A percentile compares a stretch with the other conserved stretches of the same genome.
Evolutionary conservation across 805 yeast genomes (phyloP).

Genomic region (Hanseniaspora opuntiae): DNA sequence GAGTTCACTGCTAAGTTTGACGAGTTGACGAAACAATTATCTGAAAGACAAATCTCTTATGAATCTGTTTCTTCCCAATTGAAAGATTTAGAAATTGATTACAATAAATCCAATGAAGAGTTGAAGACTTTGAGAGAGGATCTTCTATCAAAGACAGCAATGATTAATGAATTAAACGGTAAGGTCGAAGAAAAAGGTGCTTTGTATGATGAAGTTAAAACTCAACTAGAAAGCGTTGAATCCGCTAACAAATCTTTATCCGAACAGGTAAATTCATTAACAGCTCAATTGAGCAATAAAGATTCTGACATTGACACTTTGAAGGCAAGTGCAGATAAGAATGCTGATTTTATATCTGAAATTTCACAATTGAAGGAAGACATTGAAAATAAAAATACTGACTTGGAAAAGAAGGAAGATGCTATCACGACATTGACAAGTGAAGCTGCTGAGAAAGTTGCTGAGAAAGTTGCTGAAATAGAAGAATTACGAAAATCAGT

Average conservation of each 20-base stretch:
- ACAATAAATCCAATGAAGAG: background rate
- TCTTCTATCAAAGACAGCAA: constrained; percentile 14
- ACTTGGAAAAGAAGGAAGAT: background rate
- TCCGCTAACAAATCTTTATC: background rate
- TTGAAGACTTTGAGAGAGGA: background rate
- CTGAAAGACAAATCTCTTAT: background rate
- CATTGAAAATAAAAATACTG: background rate
- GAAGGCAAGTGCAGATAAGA: background rate
- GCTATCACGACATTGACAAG: too few species aligned
- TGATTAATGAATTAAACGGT: constrained; percentile 10
- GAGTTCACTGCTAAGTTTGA: constrained; percentile 11
- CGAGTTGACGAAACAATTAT: background rate
- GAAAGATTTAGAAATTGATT: background rate
- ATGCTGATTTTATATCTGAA: background rate
- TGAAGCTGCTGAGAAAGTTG: background rate
- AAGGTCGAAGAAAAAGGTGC: background rate
- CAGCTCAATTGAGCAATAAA: background rate
- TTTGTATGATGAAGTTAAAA: background rate
- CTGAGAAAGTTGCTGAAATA: constrained; percentile 11
- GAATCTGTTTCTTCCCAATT: background rate
- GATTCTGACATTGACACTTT: background rate
- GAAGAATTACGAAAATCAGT: background rate
- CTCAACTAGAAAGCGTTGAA: background rate
- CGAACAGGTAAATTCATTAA: background rate
- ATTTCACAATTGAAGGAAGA: background rate